These are phyloP conservation scores for Quercus mongolica DNA, from an alignment of 306 rosid genomes.

Conservation along the genomic window DNA sequence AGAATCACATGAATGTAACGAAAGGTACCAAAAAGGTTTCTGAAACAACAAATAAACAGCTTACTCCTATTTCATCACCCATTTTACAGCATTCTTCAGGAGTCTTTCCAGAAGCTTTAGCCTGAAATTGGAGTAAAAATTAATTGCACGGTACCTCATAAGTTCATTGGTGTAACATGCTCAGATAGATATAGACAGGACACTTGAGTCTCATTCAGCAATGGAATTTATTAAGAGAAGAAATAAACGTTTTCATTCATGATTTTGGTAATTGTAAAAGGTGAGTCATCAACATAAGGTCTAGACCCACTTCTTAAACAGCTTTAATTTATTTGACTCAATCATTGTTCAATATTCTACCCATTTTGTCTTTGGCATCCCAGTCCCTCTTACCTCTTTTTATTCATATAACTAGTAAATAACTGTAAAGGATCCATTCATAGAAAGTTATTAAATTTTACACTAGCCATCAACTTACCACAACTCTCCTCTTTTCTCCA, in stretches of 20 bases:
- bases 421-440: too few relatives aligned
- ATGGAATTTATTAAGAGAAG: conserved; percentile 3
- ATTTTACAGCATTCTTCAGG: conserved; percentile 46
- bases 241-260: neutral
- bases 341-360: neutral
- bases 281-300: neutral
- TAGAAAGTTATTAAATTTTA: too few relatives aligned
- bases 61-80: conserved; percentile 89
- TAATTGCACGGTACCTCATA: conserved; percentile 6
- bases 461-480: too few relatives aligned
- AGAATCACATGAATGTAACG: conserved; percentile 26
- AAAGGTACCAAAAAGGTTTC: conserved; percentile 5
- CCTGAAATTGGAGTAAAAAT: conserved; percentile 47
- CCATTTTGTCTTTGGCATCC: too few relatives aligned
- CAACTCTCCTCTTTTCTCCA: too few relatives aligned
- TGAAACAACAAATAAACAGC: conserved; percentile 32
- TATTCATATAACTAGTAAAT: too few relatives aligned
- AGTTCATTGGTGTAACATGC: neutral
- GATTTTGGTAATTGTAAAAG: neutral
- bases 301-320: conserved; percentile 5
- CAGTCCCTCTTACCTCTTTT: too few relatives aligned
- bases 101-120: conserved; percentile 85
- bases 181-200: neutral
- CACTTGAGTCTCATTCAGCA: conserved; percentile 6
- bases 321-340: neutral